Evolutionary conservation across 1,284 basidiomycete species (phyloP), one percentile per base, ranked within the genome.

Genomic region (Heterobasidion occidentale): DNA sequence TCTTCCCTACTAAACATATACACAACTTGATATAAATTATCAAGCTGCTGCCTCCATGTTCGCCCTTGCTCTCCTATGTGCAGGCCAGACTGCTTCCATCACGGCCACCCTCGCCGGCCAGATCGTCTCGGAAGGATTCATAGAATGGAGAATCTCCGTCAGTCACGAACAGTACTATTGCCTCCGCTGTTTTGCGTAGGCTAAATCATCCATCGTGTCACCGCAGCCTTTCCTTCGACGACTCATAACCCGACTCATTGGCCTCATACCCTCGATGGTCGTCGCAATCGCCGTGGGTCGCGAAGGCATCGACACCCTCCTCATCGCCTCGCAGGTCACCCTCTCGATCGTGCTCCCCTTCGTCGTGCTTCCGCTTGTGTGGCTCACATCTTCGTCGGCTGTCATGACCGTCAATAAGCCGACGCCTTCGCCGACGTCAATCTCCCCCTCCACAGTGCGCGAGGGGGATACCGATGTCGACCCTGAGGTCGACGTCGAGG

Each of bases 41-140:
- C 0, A 58, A 83, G 90, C 79, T 46, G 86, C 91, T 14, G 94
- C 88, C 0, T 81, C 87, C 36, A 72, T 96, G 50, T 97, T 97
- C 64, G 94, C 94, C 0, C 68, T 98, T 45, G 91, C 90, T 0
- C 73, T 97, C 7, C 78, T 97, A 9, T 86, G 88, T 44, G 80
- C 94, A 0, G 95, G 95, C 3, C 94, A 98, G 76, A 93, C 91
- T 61, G 92, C 96, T 0, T 92, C 90, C 9, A 84, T 98, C 59
- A 92, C 97, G 1, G 94, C 92, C 7, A 98, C 94, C 0, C 79
- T 98, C 11, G 90, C 94, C 0, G 96, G 95, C 0, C 88, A 98
- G 71, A 87, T 94, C 48, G 90, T 98, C 36, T 89, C 88, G 0
- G 96, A 98, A 71, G 96, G 96, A 0, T 97, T 98, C 71, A 79